Conservation (phyloP, 1,284 basidiomycete species). For the Gymnopus androsaceus region DNA sequence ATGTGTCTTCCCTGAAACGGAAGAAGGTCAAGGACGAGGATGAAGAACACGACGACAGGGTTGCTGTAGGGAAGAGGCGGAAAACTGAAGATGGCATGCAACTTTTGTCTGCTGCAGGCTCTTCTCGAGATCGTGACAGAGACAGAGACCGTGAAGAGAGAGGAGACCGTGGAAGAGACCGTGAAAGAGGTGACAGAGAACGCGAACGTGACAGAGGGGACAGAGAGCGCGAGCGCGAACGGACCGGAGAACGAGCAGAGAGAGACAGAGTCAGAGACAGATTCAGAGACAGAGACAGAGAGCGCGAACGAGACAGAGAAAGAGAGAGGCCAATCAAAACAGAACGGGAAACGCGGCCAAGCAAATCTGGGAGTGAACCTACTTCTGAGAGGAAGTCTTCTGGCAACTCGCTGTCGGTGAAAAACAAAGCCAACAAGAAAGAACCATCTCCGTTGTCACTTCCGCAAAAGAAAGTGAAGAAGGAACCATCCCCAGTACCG, state of each 20-base stretch:
- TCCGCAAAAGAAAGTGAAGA: conserved; percentile 16
- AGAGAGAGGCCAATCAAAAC: conserved; percentile 1
- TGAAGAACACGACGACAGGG: conserved; percentile 27
- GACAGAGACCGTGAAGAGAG: not conserved
- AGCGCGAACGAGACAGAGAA: not conserved
- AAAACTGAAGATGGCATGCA: conserved; percentile 35
- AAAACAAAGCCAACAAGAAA: conserved; percentile 34
- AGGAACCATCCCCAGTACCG: conserved; percentile 21
- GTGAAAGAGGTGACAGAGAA: not conserved
- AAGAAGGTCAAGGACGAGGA: conserved; percentile 32
- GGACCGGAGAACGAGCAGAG: not conserved
- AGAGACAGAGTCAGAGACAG: not conserved
- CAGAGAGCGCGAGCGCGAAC: not conserved
- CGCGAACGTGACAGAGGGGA: not conserved
- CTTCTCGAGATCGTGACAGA: conserved; percentile 16
- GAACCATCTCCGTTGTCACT: conserved; percentile 32
- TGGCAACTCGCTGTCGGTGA: conserved; percentile 27
- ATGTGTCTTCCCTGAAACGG: conserved; percentile 33
- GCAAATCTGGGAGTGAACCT: conserved; percentile 14
- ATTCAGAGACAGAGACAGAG: not conserved
- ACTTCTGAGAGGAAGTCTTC: conserved; percentile 28
- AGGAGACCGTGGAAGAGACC: not conserved
- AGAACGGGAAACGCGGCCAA: not conserved
- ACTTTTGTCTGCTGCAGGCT: conserved; percentile 3
- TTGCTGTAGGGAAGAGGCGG: conserved; percentile 38